phyloP scores from a whole-genome alignment of 73 alveolate species.

The Blepharisma stoltei region DNA sequence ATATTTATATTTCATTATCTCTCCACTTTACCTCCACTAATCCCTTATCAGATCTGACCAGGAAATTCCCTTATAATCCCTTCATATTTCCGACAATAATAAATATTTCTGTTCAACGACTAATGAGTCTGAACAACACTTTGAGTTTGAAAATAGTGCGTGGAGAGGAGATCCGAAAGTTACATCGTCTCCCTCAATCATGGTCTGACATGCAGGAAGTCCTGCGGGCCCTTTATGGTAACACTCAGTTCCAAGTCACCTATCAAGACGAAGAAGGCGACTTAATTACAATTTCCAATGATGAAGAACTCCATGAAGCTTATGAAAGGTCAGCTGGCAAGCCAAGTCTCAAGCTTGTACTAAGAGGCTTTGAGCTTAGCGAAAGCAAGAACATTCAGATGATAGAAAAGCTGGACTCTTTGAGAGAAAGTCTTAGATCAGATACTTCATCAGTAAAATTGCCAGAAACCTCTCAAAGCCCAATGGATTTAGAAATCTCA shows the following conservation, averaged over 20 bases:
- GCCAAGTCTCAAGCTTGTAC: conserved; percentile 1
- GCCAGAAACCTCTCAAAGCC: neutral
- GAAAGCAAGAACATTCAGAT: neutral
- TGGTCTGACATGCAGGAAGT: neutral
- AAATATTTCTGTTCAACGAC: neutral
- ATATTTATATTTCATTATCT: too few species aligned
- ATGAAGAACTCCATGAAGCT: neutral
- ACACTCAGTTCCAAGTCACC: neutral
- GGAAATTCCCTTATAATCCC: too few species aligned
- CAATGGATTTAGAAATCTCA: neutral
- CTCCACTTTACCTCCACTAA: too few species aligned
- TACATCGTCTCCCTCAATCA: neutral
- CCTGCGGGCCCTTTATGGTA: neutral
- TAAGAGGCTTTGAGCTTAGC: neutral
- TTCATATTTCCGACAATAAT: too few species aligned
- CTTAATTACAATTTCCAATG: neutral
- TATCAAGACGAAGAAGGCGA: conserved; percentile 33
- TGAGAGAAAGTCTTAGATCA: neutral
- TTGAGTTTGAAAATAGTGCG: neutral
- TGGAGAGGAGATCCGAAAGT: conserved; percentile 27
- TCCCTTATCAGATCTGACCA: too few species aligned
- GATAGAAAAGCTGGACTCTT: neutral
- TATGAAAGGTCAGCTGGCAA: neutral
- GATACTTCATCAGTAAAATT: neutral
- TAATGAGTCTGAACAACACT: conserved; percentile 12